Evolutionary conservation across 495 filamentous ascomycete species (phyloP).

Genomic region (Hapsidospora chrysogenum): DNA sequence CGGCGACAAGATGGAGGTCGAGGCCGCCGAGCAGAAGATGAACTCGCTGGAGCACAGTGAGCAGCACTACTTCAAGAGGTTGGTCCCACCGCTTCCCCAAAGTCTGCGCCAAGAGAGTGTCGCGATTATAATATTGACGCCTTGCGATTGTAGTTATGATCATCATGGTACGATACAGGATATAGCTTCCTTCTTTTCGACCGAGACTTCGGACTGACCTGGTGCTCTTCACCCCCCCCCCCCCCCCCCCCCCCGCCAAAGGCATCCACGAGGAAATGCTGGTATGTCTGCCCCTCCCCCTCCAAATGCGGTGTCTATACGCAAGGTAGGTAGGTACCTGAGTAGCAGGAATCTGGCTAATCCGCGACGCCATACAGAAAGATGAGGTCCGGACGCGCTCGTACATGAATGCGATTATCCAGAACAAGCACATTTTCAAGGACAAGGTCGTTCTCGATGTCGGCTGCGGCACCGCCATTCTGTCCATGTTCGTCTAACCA

Average conservation of each 20-base stretch:
- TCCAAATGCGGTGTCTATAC: too few relatives aligned
- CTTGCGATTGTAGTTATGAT: slow-evolving; percentile 57
- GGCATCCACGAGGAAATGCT: slow-evolving; percentile 98
- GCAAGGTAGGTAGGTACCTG: too few relatives aligned
- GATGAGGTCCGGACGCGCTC: slow-evolving; percentile 40
- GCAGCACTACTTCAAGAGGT: slow-evolving; percentile 96
- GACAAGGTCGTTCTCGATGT: slow-evolving; percentile 86
- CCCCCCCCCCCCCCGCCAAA: slow-evolving; percentile 19
- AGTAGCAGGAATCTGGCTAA: too few relatives aligned
- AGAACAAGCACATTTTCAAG: slow-evolving; percentile 81
- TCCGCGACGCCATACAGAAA: slow-evolving; percentile 45
- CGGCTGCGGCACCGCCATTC: slow-evolving; percentile 81
- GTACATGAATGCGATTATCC: slow-evolving; percentile 35
- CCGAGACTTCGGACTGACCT: too few relatives aligned
- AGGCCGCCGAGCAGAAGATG: slow-evolving; percentile 31
- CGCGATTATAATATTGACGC: too few relatives aligned
- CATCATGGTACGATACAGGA: slow-evolving; percentile 59
- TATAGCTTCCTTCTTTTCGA: too few relatives aligned
- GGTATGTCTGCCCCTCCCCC: slow-evolving; percentile 25
- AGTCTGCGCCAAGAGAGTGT: slow-evolving; percentile 14
- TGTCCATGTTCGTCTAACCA: slow-evolving; percentile 48
- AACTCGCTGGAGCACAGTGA: slow-evolving; percentile 69
- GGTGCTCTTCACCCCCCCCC: too few relatives aligned
- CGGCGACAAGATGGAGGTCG: slow-evolving; percentile 25
- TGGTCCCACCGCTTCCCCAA: slow-evolving; percentile 12